phyloP scores from a whole-genome alignment of 78 protist genomes.

The Speleostelium caveatum region DNA sequence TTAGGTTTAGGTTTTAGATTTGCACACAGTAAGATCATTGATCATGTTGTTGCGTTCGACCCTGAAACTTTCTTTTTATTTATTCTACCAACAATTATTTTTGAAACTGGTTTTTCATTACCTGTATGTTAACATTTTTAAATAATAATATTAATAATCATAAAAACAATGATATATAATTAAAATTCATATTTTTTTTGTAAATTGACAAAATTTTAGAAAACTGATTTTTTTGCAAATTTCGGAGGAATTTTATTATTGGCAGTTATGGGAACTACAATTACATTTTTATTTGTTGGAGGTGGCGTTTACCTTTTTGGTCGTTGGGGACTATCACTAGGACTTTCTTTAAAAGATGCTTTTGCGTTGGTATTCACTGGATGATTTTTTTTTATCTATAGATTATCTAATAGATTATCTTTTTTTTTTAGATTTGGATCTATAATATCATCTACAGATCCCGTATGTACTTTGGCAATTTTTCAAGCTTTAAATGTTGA shows the following conservation, averaged over 20 bases:
- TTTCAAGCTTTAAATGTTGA: slow-evolving; percentile 89
- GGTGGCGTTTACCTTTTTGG: slow-evolving; percentile 62
- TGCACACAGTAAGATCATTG: slow-evolving; percentile 29
- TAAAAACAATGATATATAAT: not conserved
- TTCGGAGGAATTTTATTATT: slow-evolving; percentile 83
- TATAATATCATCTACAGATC: slow-evolving; percentile 93
- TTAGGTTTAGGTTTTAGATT: slow-evolving; percentile 41
- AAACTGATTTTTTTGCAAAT: slow-evolving; percentile 87
- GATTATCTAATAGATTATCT: too few species aligned
- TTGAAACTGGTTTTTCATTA: slow-evolving; percentile 91
- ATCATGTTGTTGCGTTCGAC: slow-evolving; percentile 50
- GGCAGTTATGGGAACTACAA: slow-evolving; percentile 94
- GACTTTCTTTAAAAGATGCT: slow-evolving; percentile 18
- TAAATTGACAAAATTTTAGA: not conserved
- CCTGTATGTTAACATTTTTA: slow-evolving; percentile 13
- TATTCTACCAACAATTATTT: slow-evolving; percentile 95
- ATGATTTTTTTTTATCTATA: not conserved
- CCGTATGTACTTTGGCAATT: slow-evolving; percentile 95
- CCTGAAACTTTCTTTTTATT: slow-evolving; percentile 91
- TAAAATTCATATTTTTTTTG: not conserved
- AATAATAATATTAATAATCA: not conserved
- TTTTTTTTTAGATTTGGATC: slow-evolving; percentile 91
- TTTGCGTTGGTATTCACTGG: not conserved
- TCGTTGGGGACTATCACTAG: not conserved
- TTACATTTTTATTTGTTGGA: slow-evolving; percentile 84